Conservation (phyloP, 352 stramenopile genomes). For the Phytophthora megakarya region DNA sequence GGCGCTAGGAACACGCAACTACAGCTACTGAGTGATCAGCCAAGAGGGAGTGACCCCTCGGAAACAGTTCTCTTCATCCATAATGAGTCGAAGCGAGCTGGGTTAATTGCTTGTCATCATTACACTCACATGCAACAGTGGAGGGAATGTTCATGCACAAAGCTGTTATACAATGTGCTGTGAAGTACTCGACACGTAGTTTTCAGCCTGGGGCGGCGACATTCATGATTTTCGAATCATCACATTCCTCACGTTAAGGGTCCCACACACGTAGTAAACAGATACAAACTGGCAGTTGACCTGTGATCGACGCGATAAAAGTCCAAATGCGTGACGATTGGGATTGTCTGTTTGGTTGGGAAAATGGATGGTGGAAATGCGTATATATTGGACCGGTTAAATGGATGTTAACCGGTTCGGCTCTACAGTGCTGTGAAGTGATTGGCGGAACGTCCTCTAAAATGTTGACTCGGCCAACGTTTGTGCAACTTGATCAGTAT, state of each 20-base stretch:
- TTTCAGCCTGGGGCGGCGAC: constrained; percentile 90
- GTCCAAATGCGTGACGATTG: constrained; percentile 10
- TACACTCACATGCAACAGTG: constrained; percentile 60
- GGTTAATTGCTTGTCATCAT: constrained; percentile 89
- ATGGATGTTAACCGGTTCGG: constrained; percentile 19
- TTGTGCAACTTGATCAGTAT: too few species aligned
- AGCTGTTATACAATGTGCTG: constrained; percentile 80
- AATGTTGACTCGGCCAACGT: too few species aligned
- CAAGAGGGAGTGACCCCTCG: constrained; percentile 90
- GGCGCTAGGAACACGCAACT: constrained; percentile 17
- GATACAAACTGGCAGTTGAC: too few species aligned
- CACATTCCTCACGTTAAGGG: constrained; percentile 56
- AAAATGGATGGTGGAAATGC: constrained; percentile 34
- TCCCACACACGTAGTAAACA: constrained; percentile 16
- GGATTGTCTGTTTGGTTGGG: neutral
- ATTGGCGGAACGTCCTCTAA: constrained; percentile 18
- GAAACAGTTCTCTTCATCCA: constrained; percentile 90
- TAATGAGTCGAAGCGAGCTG: constrained; percentile 88
- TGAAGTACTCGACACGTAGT: constrained; percentile 83
- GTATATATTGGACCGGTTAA: constrained; percentile 33
- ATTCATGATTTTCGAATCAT: constrained; percentile 89
- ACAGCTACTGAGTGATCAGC: constrained; percentile 66
- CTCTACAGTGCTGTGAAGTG: constrained; percentile 1
- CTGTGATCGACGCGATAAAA: constrained; percentile 22
- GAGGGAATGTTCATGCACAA: constrained; percentile 82